Percentiles rank a stretch among this genome's conserved stretches.
phyloP scores from a whole-genome alignment of 2,329 filamentous ascomycete genomes.

The Amylocarpus encephaloides region DNA sequence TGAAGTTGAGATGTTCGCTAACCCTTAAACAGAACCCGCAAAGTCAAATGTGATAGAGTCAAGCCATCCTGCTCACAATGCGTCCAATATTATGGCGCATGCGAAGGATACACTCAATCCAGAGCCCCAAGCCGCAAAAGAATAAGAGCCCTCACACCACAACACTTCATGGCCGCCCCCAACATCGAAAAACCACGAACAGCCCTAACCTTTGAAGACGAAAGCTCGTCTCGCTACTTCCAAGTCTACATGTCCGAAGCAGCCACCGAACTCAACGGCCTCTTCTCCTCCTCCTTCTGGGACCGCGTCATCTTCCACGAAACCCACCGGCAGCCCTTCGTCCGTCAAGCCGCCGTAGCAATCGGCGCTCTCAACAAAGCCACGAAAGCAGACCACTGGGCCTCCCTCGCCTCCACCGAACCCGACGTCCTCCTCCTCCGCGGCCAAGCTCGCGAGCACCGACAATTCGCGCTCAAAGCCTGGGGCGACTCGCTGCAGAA shows the following conservation, averaged over 20 bases:
- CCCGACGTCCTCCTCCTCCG: background rate
- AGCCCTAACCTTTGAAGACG: background rate
- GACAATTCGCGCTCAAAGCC: constrained; percentile 5
- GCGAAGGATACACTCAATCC: background rate
- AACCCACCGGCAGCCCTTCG: constrained; percentile 9
- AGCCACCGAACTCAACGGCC: constrained; percentile 7
- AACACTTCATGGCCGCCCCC: background rate
- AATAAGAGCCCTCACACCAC: background rate
- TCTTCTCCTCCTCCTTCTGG: constrained; percentile 14
- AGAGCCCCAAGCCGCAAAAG: background rate
- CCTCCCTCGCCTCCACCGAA: background rate
- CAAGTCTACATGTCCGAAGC: constrained; percentile 9
- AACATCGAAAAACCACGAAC: background rate
- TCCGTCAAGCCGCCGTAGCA: constrained; percentile 12
- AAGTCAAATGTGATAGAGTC: constrained; percentile 11
- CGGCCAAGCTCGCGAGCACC: background rate
- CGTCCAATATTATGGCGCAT: background rate
- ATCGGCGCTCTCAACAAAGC: constrained; percentile 14
- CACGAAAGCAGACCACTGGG: constrained; percentile 1
- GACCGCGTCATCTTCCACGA: constrained; percentile 11
- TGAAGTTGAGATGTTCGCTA: background rate
- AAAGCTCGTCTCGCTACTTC: constrained; percentile 11
- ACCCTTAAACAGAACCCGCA: constrained; percentile 3
- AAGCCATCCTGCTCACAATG: background rate
- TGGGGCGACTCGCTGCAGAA: constrained; percentile 6